Evolutionary conservation across 495 filamentous ascomycete genomes (phyloP), one percentile per base, ranked within the genome.

Genomic region (Halenospora varia): DNA sequence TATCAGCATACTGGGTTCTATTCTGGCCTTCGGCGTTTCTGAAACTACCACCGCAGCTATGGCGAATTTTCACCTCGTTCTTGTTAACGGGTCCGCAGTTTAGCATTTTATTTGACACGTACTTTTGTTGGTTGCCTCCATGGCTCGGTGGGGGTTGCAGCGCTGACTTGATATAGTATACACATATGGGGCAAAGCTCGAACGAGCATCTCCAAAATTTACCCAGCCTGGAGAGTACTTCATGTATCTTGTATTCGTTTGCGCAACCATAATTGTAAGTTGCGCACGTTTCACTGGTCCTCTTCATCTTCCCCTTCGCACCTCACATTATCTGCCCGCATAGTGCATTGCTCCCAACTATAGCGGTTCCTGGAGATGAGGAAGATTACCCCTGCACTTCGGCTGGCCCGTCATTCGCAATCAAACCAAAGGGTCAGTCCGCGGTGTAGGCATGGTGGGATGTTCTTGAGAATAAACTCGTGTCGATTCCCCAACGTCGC

Each of bases 291-390:
- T 50, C 42, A 49, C 59, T 65, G 25, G 49, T 41, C 47, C 51
- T 24, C 54, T 58, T 62, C 62, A 46, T 25, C 62, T 62, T 57
- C 63, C 57, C 23, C 17, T 48, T 55, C 54, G 59, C 70, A 86
- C 89, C 88, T 92, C 90, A 79, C 78, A 88, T 87, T 90, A 88
- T 88, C 92, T 97, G 92, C 92, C 90, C 92, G 91, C 83, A 82
- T 89, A 92, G 91, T 80, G 81, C 72, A 71, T 54, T 70, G 66
- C 73, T 85, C 85, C 41, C 56, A 61, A 80, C 89, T 93, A 89
- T 84, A 81, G 84, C 90, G 92, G 90, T 96, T 96, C 92, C 91
- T 96, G 88, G 82, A 90, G 86, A 75, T 79, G 92, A 96, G 92
- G 92, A 80, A 97, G 89, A 97, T 87, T 79, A 86, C 88, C 90